These are phyloP conservation scores for Parathielavia hyrcaniae DNA, from an alignment of 495 filamentous ascomycete species.

Conservation along the genomic window DNA sequence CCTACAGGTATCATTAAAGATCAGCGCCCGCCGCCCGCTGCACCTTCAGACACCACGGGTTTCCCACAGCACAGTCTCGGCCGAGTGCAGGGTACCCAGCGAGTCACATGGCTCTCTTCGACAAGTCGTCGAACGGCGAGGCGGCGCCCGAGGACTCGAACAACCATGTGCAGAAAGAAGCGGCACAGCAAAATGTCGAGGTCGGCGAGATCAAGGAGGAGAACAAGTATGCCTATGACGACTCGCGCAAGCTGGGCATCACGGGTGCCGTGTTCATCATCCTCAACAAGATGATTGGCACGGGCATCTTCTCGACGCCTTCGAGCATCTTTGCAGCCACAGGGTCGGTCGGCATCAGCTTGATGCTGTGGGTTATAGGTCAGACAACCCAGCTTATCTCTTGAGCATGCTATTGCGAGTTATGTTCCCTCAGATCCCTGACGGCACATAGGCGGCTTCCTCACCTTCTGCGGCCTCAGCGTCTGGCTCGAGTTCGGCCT, in stretches of 20 bases:
- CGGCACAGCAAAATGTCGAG: slow-evolving; percentile 6
- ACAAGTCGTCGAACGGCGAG: slow-evolving; percentile 17
- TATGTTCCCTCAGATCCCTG: no score
- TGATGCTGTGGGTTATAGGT: slow-evolving; percentile 38
- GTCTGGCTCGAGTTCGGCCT: slow-evolving; percentile 44
- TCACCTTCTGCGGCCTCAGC: slow-evolving; percentile 15
- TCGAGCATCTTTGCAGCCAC: slow-evolving; percentile 45
- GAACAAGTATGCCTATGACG: slow-evolving; percentile 44
- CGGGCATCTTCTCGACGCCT: slow-evolving; percentile 51
- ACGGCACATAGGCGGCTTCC: slow-evolving; percentile 50
- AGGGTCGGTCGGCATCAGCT: slow-evolving; percentile 39
- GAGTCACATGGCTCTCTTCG: slow-evolving; percentile 18
- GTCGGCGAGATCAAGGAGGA: slow-evolving; percentile 27
- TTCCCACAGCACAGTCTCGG: not conserved
- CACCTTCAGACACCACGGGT: not conserved
- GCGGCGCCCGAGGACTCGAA: slow-evolving; percentile 5
- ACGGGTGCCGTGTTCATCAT: slow-evolving; percentile 50
- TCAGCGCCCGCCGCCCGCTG: slow-evolving; percentile 5
- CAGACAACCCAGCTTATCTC: slow-evolving; percentile 33
- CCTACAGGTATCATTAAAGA: not conserved
- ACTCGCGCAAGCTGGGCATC: slow-evolving; percentile 46
- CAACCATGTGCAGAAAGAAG: slow-evolving; percentile 6
- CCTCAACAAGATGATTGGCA: slow-evolving; percentile 53
- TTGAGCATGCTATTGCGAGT: slow-evolving; percentile 37
- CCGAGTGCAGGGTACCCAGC: not conserved